Conservation (phyloP, 805 yeast species). For the Jamesozyma hellenica region DNA sequence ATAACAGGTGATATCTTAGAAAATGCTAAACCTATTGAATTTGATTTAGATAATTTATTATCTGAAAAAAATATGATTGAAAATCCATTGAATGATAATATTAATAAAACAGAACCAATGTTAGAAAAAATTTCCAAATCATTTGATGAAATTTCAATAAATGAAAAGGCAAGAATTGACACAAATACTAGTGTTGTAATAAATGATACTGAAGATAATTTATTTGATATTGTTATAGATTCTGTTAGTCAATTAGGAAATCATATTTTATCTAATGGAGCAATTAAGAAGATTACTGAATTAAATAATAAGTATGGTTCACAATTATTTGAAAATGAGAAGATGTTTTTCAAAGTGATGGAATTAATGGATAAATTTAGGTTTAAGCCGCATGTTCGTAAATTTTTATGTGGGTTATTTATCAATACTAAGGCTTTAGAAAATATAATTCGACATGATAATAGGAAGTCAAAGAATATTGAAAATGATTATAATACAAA, state of each 20-base stretch:
- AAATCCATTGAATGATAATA: constrained; percentile 14
- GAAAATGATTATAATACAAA: neutral
- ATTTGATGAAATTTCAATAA: neutral
- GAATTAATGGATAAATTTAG: constrained; percentile 45
- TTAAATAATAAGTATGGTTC: constrained; percentile 42
- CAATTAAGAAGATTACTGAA: constrained; percentile 46
- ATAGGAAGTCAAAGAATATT: constrained; percentile 16
- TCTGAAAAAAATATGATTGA: constrained; percentile 19
- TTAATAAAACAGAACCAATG: neutral
- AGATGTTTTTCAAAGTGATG: constrained; percentile 43
- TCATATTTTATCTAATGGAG: constrained; percentile 41
- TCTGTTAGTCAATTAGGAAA: constrained; percentile 48
- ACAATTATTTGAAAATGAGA: constrained; percentile 43
- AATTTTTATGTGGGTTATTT: constrained; percentile 57
- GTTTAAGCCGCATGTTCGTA: constrained; percentile 52
- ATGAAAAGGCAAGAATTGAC: constrained; percentile 2
- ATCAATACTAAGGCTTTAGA: constrained; percentile 46
- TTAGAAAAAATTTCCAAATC: neutral
- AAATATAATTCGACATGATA: constrained; percentile 37
- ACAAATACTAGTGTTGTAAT: constrained; percentile 1
- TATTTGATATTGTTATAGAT: constrained; percentile 23
- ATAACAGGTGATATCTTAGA: constrained; percentile 12
- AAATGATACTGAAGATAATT: constrained; percentile 16
- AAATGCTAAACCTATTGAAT: constrained; percentile 10
- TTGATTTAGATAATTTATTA: constrained; percentile 18